These are phyloP conservation scores for Phanerodontia chrysosporium DNA, from an alignment of 768 basidiomycete species.

Conservation along the genomic window DNA sequence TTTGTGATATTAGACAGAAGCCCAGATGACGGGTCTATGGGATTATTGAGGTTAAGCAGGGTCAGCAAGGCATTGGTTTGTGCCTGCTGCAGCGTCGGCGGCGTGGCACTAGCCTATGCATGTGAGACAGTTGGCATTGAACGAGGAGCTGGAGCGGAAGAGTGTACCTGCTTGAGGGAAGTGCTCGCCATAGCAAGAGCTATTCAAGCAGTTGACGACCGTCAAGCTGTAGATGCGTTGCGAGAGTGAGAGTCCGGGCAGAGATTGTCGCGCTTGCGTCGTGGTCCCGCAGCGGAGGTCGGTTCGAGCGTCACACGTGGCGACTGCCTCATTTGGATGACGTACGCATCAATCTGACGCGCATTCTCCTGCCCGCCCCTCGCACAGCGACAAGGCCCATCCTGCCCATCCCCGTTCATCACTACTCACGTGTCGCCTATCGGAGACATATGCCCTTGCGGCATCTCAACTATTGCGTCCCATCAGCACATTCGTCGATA, in stretches of 20 bases:
- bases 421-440: not conserved
- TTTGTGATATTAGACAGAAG: conserved; percentile 33
- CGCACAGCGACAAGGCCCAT: too few relatives aligned
- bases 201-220: not conserved
- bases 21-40: conserved; percentile 37
- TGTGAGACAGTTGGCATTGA: not conserved
- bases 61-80: conserved; percentile 84
- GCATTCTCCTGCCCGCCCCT: not conserved
- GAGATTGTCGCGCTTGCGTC: not conserved
- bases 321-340: not conserved
- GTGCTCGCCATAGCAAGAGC: conserved; percentile 37
- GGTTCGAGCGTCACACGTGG: not conserved
- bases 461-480: not conserved
- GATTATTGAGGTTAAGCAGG: conserved; percentile 81
- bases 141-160: not conserved
- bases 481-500: not conserved
- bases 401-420: too few relatives aligned
- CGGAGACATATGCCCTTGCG: not conserved
- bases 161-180: conserved; percentile 40
- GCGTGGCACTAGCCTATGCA: conserved; percentile 33
- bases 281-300: not conserved
- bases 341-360: not conserved
- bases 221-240: not conserved
- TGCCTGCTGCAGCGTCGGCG: conserved; percentile 75
- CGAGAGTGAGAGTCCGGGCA: not conserved